Percentiles rank a stretch among this genome's conserved stretches.
Evolutionary conservation across 164 flowering plant species (phyloP).

Genomic region (Liriodendron chinense): DNA sequence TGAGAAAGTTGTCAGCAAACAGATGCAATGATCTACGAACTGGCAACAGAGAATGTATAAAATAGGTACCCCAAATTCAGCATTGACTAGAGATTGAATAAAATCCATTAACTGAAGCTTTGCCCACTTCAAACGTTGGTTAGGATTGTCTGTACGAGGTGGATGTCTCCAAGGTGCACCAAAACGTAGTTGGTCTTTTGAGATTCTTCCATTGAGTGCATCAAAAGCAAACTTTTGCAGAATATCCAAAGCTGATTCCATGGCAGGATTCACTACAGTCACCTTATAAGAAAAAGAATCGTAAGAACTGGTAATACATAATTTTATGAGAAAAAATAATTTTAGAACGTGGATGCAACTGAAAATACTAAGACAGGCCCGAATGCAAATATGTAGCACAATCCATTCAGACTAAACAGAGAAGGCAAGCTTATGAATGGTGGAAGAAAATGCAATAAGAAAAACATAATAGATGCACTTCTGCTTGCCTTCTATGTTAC

Average conservation of each 20-base stretch:
- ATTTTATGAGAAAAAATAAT: not conserved
- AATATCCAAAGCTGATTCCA: constrained; percentile 69
- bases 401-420: not conserved
- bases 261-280: constrained; percentile 88
- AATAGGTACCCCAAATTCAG: constrained; percentile 77
- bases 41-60: not conserved
- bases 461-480: too few relatives aligned
- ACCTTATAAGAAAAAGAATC: constrained; percentile 34
- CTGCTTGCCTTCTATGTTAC: too few relatives aligned
- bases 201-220: constrained; percentile 57
- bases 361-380: not conserved
- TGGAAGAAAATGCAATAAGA: too few relatives aligned
- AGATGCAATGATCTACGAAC: not conserved
- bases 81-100: constrained; percentile 64
- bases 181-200: constrained; percentile 71
- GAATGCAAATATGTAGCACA: not conserved
- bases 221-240: constrained; percentile 72
- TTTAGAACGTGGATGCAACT: too few relatives aligned
- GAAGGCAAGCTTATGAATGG: not conserved
- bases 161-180: constrained; percentile 99
- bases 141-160: constrained; percentile 50
- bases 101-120: constrained; percentile 91
- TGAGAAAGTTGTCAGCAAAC: not conserved
- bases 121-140: constrained; percentile 58
- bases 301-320: too few relatives aligned